Evolutionary conservation across 2,329 filamentous ascomycete genomes (phyloP), one percentile per base, ranked within the genome.

Genomic region (Ophiocordyceps camponoti-saundersi): DNA sequence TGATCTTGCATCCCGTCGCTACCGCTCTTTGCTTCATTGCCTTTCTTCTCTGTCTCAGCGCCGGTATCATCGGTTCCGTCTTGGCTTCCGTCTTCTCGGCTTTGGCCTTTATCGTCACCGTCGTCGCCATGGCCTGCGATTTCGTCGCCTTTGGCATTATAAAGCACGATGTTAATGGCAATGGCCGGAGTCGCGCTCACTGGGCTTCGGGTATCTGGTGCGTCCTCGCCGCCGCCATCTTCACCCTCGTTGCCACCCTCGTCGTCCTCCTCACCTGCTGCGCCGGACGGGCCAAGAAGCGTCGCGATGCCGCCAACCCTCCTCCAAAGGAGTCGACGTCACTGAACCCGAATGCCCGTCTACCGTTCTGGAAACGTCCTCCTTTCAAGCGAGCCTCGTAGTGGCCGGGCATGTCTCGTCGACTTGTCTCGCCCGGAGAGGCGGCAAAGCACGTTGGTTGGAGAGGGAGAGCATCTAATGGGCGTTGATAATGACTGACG

Each of bases 1-100:
- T 81, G 74, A 61, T 81, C 46, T 67, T 82, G 49, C 77, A 81
- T 63, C 75, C 78, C 26, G 63, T 81, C 54, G 73, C 69, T n/a
- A 67, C 69, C 49, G 75, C 64, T 47, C 58, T 80, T 3, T 65
- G 69, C 53, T 79, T 80, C 62, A 63, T 79, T 51, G 72, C 75
- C 49, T 79, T 79, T 61, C 55, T 77, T 44, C 62, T 78, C 44
- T 70, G 70, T 43, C 58, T 75, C 34, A 70, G 69, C 50, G 62
- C 73, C 3, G 72, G 73, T 49, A 52, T 73, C 45, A 49, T 76
- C 47, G 75, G 74, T 51, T 71, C 72, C 0, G 58, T 80, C 21
- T 51, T 73, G 30, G 73, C 72, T 2, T 63, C 71, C 1, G 46
- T 75, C 30, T 50, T 78, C 45, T 67, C 71, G 11, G 55, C 73